A percentile compares a stretch with the other conserved stretches of the same genome.
These are phyloP conservation scores for Metarhizium rileyi DNA, from an alignment of 2,329 filamentous ascomycete genomes.

Conservation along the genomic window DNA sequence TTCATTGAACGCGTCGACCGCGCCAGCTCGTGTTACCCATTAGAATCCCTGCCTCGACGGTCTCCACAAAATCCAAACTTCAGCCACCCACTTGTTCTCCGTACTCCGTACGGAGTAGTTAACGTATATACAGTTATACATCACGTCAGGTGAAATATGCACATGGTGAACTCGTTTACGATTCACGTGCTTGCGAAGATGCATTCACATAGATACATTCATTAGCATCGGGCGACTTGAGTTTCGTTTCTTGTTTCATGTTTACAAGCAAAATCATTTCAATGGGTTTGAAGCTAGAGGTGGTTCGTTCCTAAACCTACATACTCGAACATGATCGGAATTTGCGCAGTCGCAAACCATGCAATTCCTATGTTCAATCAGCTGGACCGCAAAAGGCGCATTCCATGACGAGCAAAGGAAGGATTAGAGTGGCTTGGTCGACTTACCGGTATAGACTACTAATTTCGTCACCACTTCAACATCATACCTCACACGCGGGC, in stretches of 20 bases:
- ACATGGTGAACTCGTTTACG: too few species aligned
- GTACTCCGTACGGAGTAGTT: too few species aligned
- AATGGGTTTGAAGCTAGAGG: conserved; percentile 17
- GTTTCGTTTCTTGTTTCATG: too few species aligned
- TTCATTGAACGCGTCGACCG: conserved; percentile 1
- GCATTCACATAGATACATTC: too few species aligned
- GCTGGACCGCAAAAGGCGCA: not conserved
- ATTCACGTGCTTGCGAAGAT: too few species aligned
- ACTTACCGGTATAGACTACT: conserved; percentile 81
- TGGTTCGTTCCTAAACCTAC: conserved; percentile 40
- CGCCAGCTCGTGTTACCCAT: not conserved
- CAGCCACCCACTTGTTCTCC: too few species aligned
- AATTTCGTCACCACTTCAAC: conserved; percentile 98
- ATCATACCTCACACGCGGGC: conserved; percentile 86
- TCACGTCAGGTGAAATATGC: too few species aligned
- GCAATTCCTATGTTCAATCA: conserved; percentile 54
- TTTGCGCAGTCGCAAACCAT: conserved; percentile 68
- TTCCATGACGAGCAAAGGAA: not conserved
- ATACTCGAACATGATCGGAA: conserved; percentile 62
- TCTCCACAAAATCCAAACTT: not conserved
- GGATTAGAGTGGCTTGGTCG: not conserved
- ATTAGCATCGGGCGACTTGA: not conserved
- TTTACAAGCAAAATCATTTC: conserved; percentile 1
- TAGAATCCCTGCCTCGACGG: not conserved
- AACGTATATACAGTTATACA: too few species aligned